These are phyloP conservation scores for Trypanosoma platydactyli DNA, from an alignment of 208 protist genomes.

Conservation along the genomic window DNA sequence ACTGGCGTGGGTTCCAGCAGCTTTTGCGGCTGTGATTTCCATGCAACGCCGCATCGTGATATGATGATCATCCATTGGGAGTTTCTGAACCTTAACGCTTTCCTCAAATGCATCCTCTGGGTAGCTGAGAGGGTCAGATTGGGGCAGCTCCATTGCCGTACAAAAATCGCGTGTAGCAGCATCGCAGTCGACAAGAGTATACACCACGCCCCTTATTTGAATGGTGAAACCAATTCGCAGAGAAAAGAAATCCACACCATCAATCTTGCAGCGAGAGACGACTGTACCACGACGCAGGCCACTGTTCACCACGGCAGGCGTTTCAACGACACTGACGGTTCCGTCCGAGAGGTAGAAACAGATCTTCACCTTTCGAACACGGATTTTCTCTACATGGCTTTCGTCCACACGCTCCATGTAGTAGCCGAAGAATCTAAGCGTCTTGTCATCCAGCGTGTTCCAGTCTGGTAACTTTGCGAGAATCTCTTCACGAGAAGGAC, in stretches of 20 bases:
- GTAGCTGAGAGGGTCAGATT: conserved; percentile 67
- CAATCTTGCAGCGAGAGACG: conserved; percentile 84
- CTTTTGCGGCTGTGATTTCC: conserved; percentile 68
- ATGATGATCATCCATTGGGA: conserved; percentile 62
- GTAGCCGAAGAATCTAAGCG: conserved; percentile 95
- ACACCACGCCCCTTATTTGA: conserved; percentile 82
- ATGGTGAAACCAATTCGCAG: conserved; percentile 87
- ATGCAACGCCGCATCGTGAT: conserved; percentile 82
- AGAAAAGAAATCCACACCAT: conserved; percentile 66
- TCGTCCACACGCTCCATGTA: conserved; percentile 94
- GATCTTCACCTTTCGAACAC: conserved; percentile 92
- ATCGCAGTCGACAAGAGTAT: conserved; percentile 94
- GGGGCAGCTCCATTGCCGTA: conserved; percentile 72
- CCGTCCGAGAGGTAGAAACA: conserved; percentile 95
- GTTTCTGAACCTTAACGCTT: conserved; percentile 20
- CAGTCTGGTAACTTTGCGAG: conserved; percentile 79
- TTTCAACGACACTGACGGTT: conserved; percentile 93
- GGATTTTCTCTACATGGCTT: conserved; percentile 77
- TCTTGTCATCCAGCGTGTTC: conserved; percentile 92
- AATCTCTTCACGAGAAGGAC: conserved; percentile 57
- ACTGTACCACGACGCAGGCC: conserved; percentile 91
- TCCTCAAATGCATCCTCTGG: conserved; percentile 83
- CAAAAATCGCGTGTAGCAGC: conserved; percentile 93
- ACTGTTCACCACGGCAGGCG: conserved; percentile 88
- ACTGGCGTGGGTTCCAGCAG: conserved; percentile 69